phyloP scores from a whole-genome alignment of 805 yeast genomes.

The Candida ascalaphidarum region DNA sequence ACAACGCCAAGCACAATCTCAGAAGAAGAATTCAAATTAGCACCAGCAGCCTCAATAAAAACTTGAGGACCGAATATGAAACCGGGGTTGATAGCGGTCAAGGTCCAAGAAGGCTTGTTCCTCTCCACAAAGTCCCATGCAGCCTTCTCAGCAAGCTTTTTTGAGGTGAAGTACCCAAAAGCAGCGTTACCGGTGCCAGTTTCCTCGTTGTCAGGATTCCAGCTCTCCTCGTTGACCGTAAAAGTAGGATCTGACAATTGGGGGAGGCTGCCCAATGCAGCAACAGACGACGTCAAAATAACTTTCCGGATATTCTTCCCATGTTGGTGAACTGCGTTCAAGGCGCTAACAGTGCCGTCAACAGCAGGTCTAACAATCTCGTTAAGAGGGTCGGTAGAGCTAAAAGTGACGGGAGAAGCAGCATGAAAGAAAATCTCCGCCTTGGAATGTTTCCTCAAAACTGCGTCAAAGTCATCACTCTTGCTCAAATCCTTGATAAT shows the following conservation, averaged over 20 bases:
- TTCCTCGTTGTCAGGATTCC: too few relatives aligned
- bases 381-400: not conserved
- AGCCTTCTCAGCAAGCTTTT: slow-evolving; percentile 17
- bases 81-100: slow-evolving; percentile 21
- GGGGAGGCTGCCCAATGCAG: too few relatives aligned
- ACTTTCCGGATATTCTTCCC: too few relatives aligned
- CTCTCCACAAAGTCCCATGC: slow-evolving; percentile 21
- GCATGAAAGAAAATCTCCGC: not conserved
- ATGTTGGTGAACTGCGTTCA: too few relatives aligned
- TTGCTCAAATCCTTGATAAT: slow-evolving; percentile 19
- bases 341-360: too few relatives aligned
- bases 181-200: slow-evolving; percentile 3
- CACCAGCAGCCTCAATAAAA: too few relatives aligned
- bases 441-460: not conserved
- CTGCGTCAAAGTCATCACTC: slow-evolving; percentile 6
- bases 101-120: slow-evolving; percentile 23
- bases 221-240: too few relatives aligned
- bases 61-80: slow-evolving; percentile 20
- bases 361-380: not conserved
- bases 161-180: slow-evolving; percentile 14
- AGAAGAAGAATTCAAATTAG: too few relatives aligned
- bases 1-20: too few relatives aligned
- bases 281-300: too few relatives aligned
- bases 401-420: not conserved
- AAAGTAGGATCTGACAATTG: too few relatives aligned